phyloP scores from a whole-genome alignment of 345 rosid genomes.

The Arabidopsis suecica region DNA sequence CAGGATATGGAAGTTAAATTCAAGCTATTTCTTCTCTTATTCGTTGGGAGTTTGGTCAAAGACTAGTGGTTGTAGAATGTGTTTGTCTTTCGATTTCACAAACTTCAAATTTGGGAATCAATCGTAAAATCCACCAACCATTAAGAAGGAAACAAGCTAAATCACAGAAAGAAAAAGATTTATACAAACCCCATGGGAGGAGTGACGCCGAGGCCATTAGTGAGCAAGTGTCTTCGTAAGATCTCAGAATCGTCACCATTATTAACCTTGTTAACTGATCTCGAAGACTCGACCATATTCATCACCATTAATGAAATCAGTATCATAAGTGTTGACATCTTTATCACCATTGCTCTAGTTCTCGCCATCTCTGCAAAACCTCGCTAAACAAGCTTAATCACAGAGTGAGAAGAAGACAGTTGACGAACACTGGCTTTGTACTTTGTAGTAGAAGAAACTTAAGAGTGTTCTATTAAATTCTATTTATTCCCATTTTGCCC shows the following conservation, averaged over 20 bases:
- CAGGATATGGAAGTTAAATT: neutral
- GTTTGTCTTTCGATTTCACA: neutral
- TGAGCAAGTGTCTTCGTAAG: conserved; percentile 56
- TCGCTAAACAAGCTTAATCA: conserved; percentile 4
- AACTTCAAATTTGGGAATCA: neutral
- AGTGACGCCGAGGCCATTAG: conserved; percentile 70
- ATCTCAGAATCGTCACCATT: conserved; percentile 28
- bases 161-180: conserved; percentile 12
- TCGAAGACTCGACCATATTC: conserved; percentile 34
- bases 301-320: conserved; percentile 32
- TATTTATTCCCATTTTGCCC: conserved; percentile 24
- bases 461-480: conserved; percentile 15
- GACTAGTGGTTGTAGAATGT: neutral
- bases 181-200: conserved; percentile 76
- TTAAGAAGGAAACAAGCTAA: neutral
- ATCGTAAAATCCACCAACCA: conserved; percentile 7
- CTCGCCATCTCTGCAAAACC: conserved; percentile 33
- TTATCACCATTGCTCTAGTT: conserved; percentile 21
- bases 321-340: neutral
- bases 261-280: conserved; percentile 27
- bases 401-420: conserved; percentile 4
- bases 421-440: conserved; percentile 17
- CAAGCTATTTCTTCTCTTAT: neutral
- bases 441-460: conserved; percentile 25
- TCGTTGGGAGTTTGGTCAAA: neutral